Base-by-base conservation (phyloP, 768 basidiomycete species). In the Mrakia hoshinonis region DNA sequence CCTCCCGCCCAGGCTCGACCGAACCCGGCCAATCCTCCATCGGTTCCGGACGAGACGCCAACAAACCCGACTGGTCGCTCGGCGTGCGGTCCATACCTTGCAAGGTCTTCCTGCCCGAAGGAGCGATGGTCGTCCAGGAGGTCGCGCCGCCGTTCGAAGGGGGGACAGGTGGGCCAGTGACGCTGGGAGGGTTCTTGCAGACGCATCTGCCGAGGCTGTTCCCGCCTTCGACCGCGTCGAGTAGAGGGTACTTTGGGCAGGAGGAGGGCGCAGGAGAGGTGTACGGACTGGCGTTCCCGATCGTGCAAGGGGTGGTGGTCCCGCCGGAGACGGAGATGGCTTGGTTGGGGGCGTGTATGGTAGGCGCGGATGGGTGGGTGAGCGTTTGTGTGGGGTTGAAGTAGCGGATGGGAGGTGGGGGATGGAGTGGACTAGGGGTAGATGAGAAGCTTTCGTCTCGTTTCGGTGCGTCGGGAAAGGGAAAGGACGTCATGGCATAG, bases 281-380 rank as follows among this genome's bases (percentile, higher is more conserved):
- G 12, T 84, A 87, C 65, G 12, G 76, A 1, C 83, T 89, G 46
- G 93, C 91, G 15, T 89, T 86, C 75, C 85, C 89, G 0, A 79
- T 96, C 60, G 82, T 94, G 15, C 95, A 97, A 77, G 95, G 96
- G 15, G 87, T 97, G 24, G 79, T 84, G 3, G 80, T 88, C 1
- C 96, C 95, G 1, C 82, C 85, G 10, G 92, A 96, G 38, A 84
- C 92, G 7, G 95, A 98, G 77, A 83, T 97, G 80, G 92, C 89
- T 5, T 96, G 95, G 94, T 79, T 98, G n/a, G 89, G 91, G 12
- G 88, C 90, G 24, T 92, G 92, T 76, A 82, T 97, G 80, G 86
- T 88, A 15, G 93, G 92, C 10, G 91, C 92, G 15, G 96, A 98
- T 77, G 96, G 96, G 6, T 98, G 93, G 93, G 83, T 95, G 36